A percentile compares a stretch with the other conserved stretches of the same genome.
These are phyloP conservation scores for Cantharellus anzutake DNA, from an alignment of 768 basidiomycete genomes.

Conservation along the genomic window DNA sequence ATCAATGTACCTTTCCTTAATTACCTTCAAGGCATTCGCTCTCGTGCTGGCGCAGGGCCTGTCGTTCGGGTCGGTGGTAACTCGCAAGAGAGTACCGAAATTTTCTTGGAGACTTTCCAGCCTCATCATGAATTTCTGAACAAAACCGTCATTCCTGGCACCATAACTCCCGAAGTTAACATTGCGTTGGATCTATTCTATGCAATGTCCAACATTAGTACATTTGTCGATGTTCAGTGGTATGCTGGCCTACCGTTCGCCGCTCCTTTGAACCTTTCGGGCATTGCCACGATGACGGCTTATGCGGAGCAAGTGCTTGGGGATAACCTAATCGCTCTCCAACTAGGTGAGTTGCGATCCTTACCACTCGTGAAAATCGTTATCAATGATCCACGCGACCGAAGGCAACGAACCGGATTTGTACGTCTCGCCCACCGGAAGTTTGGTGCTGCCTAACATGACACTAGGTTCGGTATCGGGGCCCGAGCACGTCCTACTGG, in stretches of 20 bases:
- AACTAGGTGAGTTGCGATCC: slow-evolving; percentile 25
- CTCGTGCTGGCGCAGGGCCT: slow-evolving; percentile 22
- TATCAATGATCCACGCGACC: background rate
- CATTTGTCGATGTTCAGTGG: slow-evolving; percentile 43
- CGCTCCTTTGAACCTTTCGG: slow-evolving; percentile 4
- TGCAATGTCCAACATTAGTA: slow-evolving; percentile 39
- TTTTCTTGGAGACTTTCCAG: background rate
- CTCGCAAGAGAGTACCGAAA: slow-evolving; percentile 22
- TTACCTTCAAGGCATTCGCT: slow-evolving; percentile 24
- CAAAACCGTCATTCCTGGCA: slow-evolving; percentile 18
- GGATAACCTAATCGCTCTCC: slow-evolving; percentile 43
- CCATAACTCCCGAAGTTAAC: slow-evolving; percentile 45
- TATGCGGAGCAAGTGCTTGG: slow-evolving; percentile 44
- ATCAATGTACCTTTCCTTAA: slow-evolving; percentile 29
- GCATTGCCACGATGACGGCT: slow-evolving; percentile 26
- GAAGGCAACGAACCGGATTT: slow-evolving; percentile 54
- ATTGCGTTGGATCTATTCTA: slow-evolving; percentile 49
- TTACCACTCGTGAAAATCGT: background rate
- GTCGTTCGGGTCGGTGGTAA: slow-evolving; percentile 32
- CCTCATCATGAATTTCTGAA: slow-evolving; percentile 1
- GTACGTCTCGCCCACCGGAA: slow-evolving; percentile 18
- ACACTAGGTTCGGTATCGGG: background rate
- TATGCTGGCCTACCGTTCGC: slow-evolving; percentile 20
- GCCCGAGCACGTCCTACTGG: background rate
- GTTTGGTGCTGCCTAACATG: background rate